Conservation (phyloP, 2,329 filamentous ascomycete genomes). For the Lachnellula suecica region DNA sequence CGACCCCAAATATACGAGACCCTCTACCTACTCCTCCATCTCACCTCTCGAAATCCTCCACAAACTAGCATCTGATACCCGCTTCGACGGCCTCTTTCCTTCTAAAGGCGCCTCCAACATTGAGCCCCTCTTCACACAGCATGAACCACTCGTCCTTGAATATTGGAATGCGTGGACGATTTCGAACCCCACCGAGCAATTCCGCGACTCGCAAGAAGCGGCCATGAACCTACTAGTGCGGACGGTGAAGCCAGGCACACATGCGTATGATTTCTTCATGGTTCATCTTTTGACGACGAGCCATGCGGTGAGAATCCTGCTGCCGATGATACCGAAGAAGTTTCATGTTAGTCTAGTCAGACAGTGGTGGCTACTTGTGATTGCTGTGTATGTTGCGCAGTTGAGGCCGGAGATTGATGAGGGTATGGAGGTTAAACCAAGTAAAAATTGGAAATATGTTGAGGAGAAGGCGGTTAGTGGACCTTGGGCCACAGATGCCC, state of each 20-base stretch:
- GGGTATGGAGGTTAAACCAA: constrained; percentile 53
- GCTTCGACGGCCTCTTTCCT: constrained; percentile 67
- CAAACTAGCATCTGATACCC: constrained; percentile 66
- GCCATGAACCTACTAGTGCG: constrained; percentile 62
- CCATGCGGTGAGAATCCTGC: constrained; percentile 82
- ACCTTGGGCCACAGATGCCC: constrained; percentile 68
- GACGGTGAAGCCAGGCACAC: constrained; percentile 54
- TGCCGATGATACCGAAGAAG: constrained; percentile 72
- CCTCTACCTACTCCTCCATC: constrained; percentile 56
- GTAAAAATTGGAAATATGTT: constrained; percentile 74
- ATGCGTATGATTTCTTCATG: constrained; percentile 79
- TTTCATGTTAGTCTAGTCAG: constrained; percentile 74
- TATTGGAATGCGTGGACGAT: constrained; percentile 91
- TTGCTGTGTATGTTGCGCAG: constrained; percentile 76
- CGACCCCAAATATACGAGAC: constrained; percentile 66
- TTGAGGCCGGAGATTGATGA: constrained; percentile 70
- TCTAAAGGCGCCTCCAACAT: constrained; percentile 62
- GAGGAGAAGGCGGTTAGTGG: constrained; percentile 69
- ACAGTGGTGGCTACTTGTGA: constrained; percentile 85
- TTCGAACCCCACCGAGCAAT: constrained; percentile 68
- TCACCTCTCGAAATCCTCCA: constrained; percentile 70
- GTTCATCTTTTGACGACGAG: constrained; percentile 81
- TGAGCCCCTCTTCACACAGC: constrained; percentile 63
- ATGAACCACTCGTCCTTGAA: constrained; percentile 71
- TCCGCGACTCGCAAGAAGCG: constrained; percentile 67